Base-by-base conservation (phyloP, 2,329 filamentous ascomycete genomes). In the Fusarium sp. region DNA sequence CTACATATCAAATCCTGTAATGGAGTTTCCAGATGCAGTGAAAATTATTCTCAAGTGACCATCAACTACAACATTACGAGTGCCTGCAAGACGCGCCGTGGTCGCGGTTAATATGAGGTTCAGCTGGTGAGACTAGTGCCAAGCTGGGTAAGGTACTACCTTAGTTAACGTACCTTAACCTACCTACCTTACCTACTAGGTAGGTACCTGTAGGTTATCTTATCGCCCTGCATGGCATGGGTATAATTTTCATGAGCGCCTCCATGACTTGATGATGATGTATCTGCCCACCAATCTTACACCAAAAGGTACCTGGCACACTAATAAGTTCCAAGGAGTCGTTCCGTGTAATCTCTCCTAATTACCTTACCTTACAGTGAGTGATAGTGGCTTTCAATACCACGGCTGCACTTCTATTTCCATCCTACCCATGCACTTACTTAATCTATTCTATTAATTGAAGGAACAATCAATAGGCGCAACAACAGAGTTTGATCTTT, bases 151-250 rank as follows among this genome's bases (percentile, higher is more conserved):
- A 47, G 13, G 45, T 22, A 35, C 32, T 35, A 15, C 32, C 14
- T 35, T 8, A 35, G 32, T 32, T 14, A 32, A 14, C 32, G 32
- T 32, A 32, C 32, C 14, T 35, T 35, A 15, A 35, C 30, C 30
- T 32, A 42, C 22, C 14, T 74, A 26, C 26, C 26, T 26, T 26
- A 26, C 26, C 26, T 26, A 26, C 26, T 26, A 26, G 26, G 26
- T 26, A 50, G 11, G 32, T 14, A 35, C 32, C 32, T 35, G 22
- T 18, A 26, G n/a, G 51, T 39, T 75, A 75, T 74, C 72, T 75
- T 75, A 75, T 74, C 72, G 69, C 32, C 53, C 41, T 75, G 72
- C 68, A 72, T 74, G 58, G 42, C 62, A 60, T 47, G 67, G 60
- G 55, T 57, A 48, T 41, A 41, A 60, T 71, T 74, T 74, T 73